phyloP scores from a whole-genome alignment of 495 filamentous ascomycete species.

The Ascobolus immersus region DNA sequence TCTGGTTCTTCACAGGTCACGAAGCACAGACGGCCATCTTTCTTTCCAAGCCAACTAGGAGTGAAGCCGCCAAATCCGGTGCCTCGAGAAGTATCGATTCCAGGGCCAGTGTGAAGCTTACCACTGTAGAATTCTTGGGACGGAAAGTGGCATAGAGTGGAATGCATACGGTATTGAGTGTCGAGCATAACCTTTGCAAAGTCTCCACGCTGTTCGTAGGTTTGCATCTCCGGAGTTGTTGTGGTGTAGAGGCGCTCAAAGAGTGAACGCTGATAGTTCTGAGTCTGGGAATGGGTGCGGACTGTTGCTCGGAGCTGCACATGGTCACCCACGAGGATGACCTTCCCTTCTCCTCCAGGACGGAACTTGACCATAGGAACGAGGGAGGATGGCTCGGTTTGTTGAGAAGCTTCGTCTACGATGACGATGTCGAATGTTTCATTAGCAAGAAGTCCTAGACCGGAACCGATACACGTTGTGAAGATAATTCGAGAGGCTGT shows the following conservation, averaged over 20 bases:
- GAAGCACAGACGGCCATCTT: slow-evolving; percentile 19
- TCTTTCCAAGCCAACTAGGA: not conserved
- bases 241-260: slow-evolving; percentile 26
- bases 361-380: slow-evolving; percentile 27
- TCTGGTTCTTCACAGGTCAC: slow-evolving; percentile 21
- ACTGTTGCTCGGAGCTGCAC: slow-evolving; percentile 28
- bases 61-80: not conserved
- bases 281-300: slow-evolving; percentile 16
- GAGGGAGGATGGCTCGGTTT: slow-evolving; percentile 24
- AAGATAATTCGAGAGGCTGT: slow-evolving; percentile 21
- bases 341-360: slow-evolving; percentile 23
- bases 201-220: not conserved
- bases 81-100: slow-evolving; percentile 9
- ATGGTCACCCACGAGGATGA: slow-evolving; percentile 27
- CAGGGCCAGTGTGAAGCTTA: slow-evolving; percentile 22
- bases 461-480: slow-evolving; percentile 26
- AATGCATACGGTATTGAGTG: slow-evolving; percentile 30
- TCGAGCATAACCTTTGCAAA: slow-evolving; percentile 23
- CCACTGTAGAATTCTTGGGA: slow-evolving; percentile 25
- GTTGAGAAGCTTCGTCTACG: slow-evolving; percentile 29
- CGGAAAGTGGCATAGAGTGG: slow-evolving; percentile 21
- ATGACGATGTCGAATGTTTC: slow-evolving; percentile 24
- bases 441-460: slow-evolving; percentile 22
- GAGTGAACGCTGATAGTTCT: slow-evolving; percentile 24
- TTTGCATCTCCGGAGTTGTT: no score